These are phyloP conservation scores for Suillus weaverae DNA, from an alignment of 768 basidiomycete genomes.

Conservation along the genomic window DNA sequence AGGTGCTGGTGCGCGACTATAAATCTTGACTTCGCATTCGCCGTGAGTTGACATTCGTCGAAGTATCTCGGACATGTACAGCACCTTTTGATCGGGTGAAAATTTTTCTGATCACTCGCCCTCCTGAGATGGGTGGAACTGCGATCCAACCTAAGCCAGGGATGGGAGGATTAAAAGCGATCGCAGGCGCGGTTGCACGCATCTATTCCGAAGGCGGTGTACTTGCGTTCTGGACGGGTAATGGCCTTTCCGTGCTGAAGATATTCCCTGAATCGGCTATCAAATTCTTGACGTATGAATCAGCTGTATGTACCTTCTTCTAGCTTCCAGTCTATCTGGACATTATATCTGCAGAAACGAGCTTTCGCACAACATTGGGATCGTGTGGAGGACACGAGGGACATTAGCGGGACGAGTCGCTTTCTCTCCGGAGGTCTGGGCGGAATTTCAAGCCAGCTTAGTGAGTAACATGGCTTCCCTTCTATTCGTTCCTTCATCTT, in stretches of 20 bases:
- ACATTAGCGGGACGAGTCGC: constrained; percentile 88
- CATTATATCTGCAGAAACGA: constrained; percentile 67
- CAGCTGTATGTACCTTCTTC: constrained; percentile 61
- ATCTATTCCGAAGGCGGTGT: constrained; percentile 91
- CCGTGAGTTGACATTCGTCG: neutral
- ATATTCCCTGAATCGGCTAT: constrained; percentile 98
- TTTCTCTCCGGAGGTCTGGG: constrained; percentile 96
- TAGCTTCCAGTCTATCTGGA: constrained; percentile 18
- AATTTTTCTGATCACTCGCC: constrained; percentile 91
- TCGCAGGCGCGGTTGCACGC: constrained; percentile 69
- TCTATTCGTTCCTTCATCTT: constrained; percentile 16
- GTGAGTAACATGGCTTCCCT: constrained; percentile 43
- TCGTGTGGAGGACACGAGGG: constrained; percentile 80
- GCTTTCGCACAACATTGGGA: constrained; percentile 92
- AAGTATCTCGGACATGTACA: constrained; percentile 94
- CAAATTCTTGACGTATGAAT: constrained; percentile 96
- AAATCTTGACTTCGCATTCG: no score
- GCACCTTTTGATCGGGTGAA: constrained; percentile 98
- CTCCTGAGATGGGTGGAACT: constrained; percentile 68
- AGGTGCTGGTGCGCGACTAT: constrained; percentile 73
- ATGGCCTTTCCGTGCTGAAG: constrained; percentile 89
- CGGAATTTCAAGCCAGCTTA: constrained; percentile 89
- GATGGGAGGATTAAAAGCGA: constrained; percentile 58
- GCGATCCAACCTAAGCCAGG: constrained; percentile 43
- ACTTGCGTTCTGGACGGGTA: constrained; percentile 97